Conservation (phyloP, 1,284 basidiomycete species). For the Salmacisia buchloeana region DNA sequence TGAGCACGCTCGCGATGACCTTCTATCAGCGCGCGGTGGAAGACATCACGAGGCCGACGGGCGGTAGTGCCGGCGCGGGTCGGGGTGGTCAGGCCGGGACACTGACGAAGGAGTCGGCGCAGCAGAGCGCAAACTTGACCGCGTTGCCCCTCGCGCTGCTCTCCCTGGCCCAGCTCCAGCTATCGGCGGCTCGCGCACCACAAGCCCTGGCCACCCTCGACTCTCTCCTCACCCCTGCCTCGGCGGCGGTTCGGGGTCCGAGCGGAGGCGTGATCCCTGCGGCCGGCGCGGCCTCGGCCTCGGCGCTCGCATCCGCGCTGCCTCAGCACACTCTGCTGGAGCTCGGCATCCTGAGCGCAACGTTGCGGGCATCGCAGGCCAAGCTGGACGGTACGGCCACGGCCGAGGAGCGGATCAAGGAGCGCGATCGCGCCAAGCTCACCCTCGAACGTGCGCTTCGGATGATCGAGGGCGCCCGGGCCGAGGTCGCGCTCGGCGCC, state of each 20-base stretch:
- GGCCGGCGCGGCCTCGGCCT: no score
- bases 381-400: neutral
- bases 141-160: slow-evolving; percentile 33
- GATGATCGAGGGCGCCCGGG: slow-evolving; percentile 7
- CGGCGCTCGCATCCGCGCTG: neutral
- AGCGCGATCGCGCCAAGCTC: neutral
- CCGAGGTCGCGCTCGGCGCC: neutral
- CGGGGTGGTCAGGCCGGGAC: no score
- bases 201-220: slow-evolving; percentile 30
- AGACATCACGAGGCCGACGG: slow-evolving; percentile 25
- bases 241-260: neutral
- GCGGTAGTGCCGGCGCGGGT: slow-evolving; percentile 13
- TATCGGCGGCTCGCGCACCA: slow-evolving; percentile 24
- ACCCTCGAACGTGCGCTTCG: slow-evolving; percentile 4
- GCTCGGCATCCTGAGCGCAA: neutral
- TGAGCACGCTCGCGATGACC: slow-evolving; percentile 4
- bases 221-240: neutral
- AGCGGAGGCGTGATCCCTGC: neutral
- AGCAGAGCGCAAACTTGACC: slow-evolving; percentile 1
- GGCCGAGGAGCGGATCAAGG: neutral
- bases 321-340: slow-evolving; percentile 6
- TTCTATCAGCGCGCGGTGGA: slow-evolving; percentile 41
- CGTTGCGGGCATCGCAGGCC: neutral
- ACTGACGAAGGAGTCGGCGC: no score
- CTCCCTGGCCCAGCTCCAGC: slow-evolving; percentile 45